phyloP scores from a whole-genome alignment of 2,329 filamentous ascomycete species.

The Pyricularia sp. region DNA sequence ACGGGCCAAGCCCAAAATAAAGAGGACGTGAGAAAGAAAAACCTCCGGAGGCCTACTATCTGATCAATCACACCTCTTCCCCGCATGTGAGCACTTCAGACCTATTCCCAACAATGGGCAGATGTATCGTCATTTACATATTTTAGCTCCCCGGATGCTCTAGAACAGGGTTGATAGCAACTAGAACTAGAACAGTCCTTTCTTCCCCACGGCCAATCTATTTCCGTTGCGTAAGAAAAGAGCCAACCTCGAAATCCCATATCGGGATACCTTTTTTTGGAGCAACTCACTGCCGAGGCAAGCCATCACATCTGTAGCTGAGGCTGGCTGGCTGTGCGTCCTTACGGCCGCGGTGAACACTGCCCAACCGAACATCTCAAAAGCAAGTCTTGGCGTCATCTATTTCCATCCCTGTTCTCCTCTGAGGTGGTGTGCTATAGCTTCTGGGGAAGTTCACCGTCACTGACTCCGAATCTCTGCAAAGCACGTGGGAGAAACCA shows the following conservation, averaged over 20 bases:
- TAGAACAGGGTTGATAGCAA: neutral
- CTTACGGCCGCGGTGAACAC: neutral
- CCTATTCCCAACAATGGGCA: neutral
- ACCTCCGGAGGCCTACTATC: neutral
- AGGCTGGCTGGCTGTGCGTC: too few relatives aligned
- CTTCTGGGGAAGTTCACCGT: neutral
- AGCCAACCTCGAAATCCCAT: neutral
- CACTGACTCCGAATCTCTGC: neutral
- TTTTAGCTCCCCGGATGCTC: too few relatives aligned
- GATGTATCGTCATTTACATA: neutral
- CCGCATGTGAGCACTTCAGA: neutral
- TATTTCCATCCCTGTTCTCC: neutral
- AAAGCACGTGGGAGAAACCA: neutral
- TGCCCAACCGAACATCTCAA: neutral
- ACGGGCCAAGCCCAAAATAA: neutral
- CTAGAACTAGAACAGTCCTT: too few relatives aligned
- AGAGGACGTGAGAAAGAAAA: neutral
- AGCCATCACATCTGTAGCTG: neutral
- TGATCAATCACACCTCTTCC: neutral
- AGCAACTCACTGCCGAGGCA: neutral
- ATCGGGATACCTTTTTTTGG: neutral
- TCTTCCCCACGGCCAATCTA: neutral
- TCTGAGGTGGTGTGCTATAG: neutral
- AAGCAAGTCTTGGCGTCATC: neutral
- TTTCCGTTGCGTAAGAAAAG: neutral